A percentile compares a stretch with the other conserved stretches of the same genome.
Conservation (phyloP, 2,329 filamentous ascomycete genomes). For the Sordariomycetes sp. region DNA sequence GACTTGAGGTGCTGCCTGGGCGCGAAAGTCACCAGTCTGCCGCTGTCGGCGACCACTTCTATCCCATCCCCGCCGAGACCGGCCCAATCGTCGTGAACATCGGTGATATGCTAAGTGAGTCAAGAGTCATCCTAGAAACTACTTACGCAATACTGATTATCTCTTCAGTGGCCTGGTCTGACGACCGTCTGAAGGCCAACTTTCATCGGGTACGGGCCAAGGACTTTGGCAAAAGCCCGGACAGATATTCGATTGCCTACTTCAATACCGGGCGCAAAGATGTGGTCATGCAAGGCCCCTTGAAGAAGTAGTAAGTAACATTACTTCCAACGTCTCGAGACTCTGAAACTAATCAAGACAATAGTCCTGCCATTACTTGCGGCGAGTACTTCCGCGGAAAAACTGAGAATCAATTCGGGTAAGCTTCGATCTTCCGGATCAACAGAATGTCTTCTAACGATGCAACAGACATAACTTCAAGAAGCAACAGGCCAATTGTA, state of each 20-base stretch:
- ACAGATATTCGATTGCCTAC: constrained; percentile 17
- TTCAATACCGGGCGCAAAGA: constrained; percentile 44
- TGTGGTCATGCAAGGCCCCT: constrained; percentile 36
- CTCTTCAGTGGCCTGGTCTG: constrained; percentile 44
- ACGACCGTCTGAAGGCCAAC: constrained; percentile 47
- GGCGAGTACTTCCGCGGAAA: constrained; percentile 2
- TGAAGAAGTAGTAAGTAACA: constrained; percentile 32
- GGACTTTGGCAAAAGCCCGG: constrained; percentile 6
- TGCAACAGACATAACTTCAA: background rate
- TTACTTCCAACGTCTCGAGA: background rate
- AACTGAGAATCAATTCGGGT: constrained; percentile 3
- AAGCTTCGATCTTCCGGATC: background rate
- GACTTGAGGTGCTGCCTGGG: constrained; percentile 43
- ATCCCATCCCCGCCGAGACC: constrained; percentile 33
- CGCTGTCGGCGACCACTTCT: constrained; percentile 41
- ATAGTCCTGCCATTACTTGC: constrained; percentile 1
- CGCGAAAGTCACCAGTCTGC: constrained; percentile 39
- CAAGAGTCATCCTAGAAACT: no score
- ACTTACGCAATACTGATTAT: no score
- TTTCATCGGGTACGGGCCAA: constrained; percentile 35
- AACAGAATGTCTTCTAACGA: background rate
- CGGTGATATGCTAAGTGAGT: constrained; percentile 31
- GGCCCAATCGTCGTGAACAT: constrained; percentile 23
- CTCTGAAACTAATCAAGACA: background rate
- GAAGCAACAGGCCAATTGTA: background rate